Conservation (phyloP, 2,329 filamentous ascomycete genomes). For the Ophiostoma sp. region DNA sequence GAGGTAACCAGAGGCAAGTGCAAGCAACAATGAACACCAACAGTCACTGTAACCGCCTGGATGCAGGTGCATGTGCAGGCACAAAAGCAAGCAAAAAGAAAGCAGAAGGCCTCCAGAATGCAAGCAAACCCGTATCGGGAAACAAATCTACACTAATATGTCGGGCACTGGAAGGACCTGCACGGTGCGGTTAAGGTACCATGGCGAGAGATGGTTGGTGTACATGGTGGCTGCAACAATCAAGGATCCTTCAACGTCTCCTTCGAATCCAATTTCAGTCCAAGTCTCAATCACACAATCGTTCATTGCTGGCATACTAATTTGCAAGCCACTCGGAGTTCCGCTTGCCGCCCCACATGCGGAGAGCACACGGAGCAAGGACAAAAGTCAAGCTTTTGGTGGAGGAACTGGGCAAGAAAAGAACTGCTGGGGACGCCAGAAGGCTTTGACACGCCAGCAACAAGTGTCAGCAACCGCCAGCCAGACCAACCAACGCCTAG, state of each 20-base stretch:
- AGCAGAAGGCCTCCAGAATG: too few relatives aligned
- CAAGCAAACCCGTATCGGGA: background rate
- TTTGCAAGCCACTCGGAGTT: background rate
- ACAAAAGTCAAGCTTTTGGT: background rate
- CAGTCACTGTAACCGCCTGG: background rate
- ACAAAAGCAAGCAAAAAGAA: too few relatives aligned
- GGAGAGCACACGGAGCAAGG: conserved; percentile 8
- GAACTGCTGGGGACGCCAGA: background rate
- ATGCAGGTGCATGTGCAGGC: background rate
- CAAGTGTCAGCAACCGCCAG: background rate
- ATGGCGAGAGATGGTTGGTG: background rate
- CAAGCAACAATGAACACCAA: background rate
- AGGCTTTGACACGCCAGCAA: background rate
- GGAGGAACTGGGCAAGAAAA: background rate
- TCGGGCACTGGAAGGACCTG: background rate
- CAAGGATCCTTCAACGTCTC: background rate
- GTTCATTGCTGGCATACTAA: background rate
- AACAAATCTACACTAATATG: background rate
- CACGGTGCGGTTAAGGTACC: background rate
- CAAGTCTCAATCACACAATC: background rate
- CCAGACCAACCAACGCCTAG: background rate
- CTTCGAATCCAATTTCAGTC: background rate
- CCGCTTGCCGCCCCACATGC: background rate
- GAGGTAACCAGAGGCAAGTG: background rate
- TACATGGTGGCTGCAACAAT: background rate